Evolutionary conservation across 2,329 filamentous ascomycete genomes (phyloP).

Genomic region (Torrubiellomyces zombiae): DNA sequence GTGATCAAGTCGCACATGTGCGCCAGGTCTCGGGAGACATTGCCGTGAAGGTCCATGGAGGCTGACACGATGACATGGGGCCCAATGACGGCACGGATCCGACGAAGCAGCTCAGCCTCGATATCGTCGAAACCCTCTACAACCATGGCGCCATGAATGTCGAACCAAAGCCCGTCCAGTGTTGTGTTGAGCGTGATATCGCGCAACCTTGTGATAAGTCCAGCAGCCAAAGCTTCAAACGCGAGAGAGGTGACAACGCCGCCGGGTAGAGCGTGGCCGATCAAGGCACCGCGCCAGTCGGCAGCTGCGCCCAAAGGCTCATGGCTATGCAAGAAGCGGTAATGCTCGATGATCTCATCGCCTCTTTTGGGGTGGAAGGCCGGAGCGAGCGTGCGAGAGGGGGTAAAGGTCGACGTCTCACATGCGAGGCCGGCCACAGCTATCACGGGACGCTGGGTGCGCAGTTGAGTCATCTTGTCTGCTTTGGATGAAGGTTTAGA

Average conservation of each 20-base stretch:
- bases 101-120: constrained; percentile 28
- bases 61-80: constrained; percentile 29
- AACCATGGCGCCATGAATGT: constrained; percentile 39
- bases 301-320: constrained; percentile 23
- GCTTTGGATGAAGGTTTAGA: too few species aligned
- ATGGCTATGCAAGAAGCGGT: constrained; percentile 25
- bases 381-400: constrained; percentile 26
- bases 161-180: constrained; percentile 35
- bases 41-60: constrained; percentile 39
- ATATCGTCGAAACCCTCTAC: constrained; percentile 30
- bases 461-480: constrained; percentile 1
- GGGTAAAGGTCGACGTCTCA: constrained; percentile 36
- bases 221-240: constrained; percentile 25
- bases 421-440: constrained; percentile 35
- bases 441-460: constrained; percentile 22
- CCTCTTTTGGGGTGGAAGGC: constrained; percentile 33
- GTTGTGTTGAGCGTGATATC: constrained; percentile 15
- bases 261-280: constrained; percentile 33
- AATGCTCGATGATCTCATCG: constrained; percentile 23
- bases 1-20: constrained; percentile 34
- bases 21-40: constrained; percentile 30
- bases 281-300: constrained; percentile 32
- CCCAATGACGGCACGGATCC: constrained; percentile 27
- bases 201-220: constrained; percentile 22
- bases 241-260: constrained; percentile 27